phyloP scores from a whole-genome alignment of 306 rosid species.

The Sechiopsis laciniata region DNA sequence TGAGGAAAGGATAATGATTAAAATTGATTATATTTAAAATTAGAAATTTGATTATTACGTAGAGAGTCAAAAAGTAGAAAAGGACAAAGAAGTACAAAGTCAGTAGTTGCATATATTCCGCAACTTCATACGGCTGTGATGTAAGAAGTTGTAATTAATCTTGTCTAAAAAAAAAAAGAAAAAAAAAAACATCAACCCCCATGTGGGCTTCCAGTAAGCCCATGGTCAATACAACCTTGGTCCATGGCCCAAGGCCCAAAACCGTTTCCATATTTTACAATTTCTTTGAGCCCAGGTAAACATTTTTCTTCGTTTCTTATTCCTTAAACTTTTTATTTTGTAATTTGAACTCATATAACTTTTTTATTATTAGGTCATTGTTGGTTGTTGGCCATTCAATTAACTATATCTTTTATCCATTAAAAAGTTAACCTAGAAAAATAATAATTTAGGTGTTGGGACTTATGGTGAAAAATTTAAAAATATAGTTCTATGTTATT shows the following conservation, averaged over 20 bases:
- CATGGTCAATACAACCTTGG: not conserved
- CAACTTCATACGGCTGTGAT: not conserved
- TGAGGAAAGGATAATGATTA: no score
- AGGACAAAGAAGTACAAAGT: not conserved
- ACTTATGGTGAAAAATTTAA: no score
- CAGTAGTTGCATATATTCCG: conserved; percentile 3
- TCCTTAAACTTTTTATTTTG: no score
- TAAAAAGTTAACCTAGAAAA: no score
- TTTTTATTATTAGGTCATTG: no score
- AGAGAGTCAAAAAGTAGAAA: conserved; percentile 9
- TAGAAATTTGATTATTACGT: not conserved
- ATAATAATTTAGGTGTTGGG: no score
- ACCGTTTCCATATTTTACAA: not conserved
- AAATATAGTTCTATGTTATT: no score
- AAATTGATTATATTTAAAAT: no score
- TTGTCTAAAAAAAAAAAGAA: no score
- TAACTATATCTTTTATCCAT: no score
- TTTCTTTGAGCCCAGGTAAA: not conserved
- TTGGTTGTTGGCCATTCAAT: no score
- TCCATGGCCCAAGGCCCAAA: not conserved
- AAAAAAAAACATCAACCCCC: not conserved
- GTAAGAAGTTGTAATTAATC: not conserved
- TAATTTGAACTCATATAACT: no score
- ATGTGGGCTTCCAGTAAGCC: not conserved
- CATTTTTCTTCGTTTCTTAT: not conserved